Evolutionary conservation across 805 yeast genomes (phyloP), one percentile per base, ranked within the genome.

Genomic region (Nakazawaea anatomiae): DNA sequence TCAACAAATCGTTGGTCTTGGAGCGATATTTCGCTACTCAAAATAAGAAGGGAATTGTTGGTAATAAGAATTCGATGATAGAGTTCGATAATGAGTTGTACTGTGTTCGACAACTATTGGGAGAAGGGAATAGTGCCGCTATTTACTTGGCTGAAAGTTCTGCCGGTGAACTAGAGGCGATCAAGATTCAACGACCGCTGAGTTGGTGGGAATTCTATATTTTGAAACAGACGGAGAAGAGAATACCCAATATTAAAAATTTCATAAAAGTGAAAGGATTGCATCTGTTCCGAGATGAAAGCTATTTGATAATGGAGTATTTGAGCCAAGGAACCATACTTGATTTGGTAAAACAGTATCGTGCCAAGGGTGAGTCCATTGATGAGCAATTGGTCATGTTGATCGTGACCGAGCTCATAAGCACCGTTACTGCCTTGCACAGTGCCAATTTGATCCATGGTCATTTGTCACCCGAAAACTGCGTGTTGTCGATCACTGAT

Each of bases 161-260:
- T 4, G 74, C 79, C 54, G 89, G 87, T 1, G 61, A 66, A 1
- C 59, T 77, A 35, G 76, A 73, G 47, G 96, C 96, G 0, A 66
- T 90, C 48, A 90, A 90, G 61, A 77, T 85, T 11, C 89, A 86
- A 60, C 72, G 74, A 14, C 89, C 92, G 0, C 69, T 87, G 0
- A 76, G 80, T 43, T 71, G 79, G 4, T 89, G 96, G 97, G 97
- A 90, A 65, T 87, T 76, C 58, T 89, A 87, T 61, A 81, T 88
- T 14, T 67, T 89, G 56, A 75, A 70, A 36, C 83, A 82, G 57
- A 70, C 87, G 1, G 80, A 79, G 38, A 51, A 62, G 50, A 62
- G 83, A 69, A 46, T 12, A 42, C 45, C 47, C 56, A 40, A 55
- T 55, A 58, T 63, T 31, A 39, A 41, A 55, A 74, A 80, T 2